Percentiles rank a stretch among this genome's conserved stretches.
These are phyloP conservation scores for Zygnema circumcarinatum DNA, from an alignment of 139 green algal species.

Conservation along the genomic window DNA sequence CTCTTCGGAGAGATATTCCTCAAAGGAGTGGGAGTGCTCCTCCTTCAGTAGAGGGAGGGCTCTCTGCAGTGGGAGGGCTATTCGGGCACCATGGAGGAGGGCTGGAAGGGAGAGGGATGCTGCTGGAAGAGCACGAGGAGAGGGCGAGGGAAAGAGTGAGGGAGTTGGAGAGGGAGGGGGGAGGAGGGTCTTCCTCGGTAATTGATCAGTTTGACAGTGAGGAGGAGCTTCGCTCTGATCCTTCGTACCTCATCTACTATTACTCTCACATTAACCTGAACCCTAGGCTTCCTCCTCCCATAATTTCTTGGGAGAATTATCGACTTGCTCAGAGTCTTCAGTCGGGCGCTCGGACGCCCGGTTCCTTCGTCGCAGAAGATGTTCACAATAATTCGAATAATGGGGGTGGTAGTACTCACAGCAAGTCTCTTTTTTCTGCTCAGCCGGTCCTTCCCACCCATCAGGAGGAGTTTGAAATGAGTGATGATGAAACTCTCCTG, in stretches of 20 bases:
- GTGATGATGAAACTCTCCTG: conserved; percentile 37
- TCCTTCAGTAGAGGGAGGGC: conserved; percentile 32
- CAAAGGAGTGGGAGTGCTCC: conserved; percentile 57
- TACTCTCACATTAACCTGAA: conserved; percentile 59
- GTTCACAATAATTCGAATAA: background rate
- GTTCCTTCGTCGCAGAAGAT: background rate
- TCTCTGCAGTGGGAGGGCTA: background rate
- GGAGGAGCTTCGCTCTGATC: conserved; percentile 51
- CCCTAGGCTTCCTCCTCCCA: conserved; percentile 49
- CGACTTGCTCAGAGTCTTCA: conserved; percentile 48
- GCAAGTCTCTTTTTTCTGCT: conserved; percentile 46
- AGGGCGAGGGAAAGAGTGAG: no score
- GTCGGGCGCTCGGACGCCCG: background rate
- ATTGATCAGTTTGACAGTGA: conserved; percentile 36
- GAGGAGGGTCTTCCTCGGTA: background rate
- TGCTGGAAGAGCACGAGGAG: background rate
- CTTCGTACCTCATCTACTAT: conserved; percentile 56
- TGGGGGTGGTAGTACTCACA: background rate
- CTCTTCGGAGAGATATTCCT: conserved; percentile 31
- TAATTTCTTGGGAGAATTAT: conserved; percentile 58
- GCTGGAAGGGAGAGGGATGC: background rate
- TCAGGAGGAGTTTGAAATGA: conserved; percentile 40
- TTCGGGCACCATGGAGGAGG: background rate
- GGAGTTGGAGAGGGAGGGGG: background rate
- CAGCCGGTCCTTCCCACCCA: conserved; percentile 50